Conservation (phyloP, 2,329 filamentous ascomycete genomes). For the Chaetomiaceae sp. region DNA sequence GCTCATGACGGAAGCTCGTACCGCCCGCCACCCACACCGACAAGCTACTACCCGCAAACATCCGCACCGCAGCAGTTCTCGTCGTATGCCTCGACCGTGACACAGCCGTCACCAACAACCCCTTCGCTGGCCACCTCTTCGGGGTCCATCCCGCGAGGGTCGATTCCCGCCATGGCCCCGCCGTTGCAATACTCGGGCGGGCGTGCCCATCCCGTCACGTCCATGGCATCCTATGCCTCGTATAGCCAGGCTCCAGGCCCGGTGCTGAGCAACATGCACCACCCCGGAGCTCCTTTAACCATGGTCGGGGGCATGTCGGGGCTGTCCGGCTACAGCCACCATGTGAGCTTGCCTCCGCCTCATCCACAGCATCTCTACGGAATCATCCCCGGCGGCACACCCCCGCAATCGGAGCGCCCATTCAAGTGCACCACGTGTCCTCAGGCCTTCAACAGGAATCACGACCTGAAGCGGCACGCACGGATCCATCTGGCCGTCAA, state of each 20-base stretch:
- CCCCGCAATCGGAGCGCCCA: constrained; percentile 58
- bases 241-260: constrained; percentile 38
- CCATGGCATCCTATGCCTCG: constrained; percentile 16
- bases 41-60: constrained; percentile 31
- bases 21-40: constrained; percentile 9
- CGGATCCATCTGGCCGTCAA: constrained; percentile 92
- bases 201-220: constrained; percentile 33
- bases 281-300: constrained; percentile 47
- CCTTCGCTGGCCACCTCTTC: constrained; percentile 13
- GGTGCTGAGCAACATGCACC: constrained; percentile 28
- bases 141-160: constrained; percentile 5
- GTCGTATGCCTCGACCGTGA: constrained; percentile 11
- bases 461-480: constrained; percentile 94
- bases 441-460: constrained; percentile 92
- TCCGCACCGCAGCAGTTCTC: constrained; percentile 34
- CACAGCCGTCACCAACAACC: constrained; percentile 14
- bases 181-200: constrained; percentile 18
- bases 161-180: constrained; percentile 30
- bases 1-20: constrained; percentile 12
- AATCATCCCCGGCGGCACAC: constrained; percentile 32
- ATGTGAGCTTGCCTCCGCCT: constrained; percentile 9
- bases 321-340: constrained; percentile 9
- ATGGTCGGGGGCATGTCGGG: constrained; percentile 46
- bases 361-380: constrained; percentile 55
- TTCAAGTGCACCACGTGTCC: constrained; percentile 93